Evolutionary conservation across 768 basidiomycete genomes (phyloP).

Genomic region (Boletus tomentosulus): DNA sequence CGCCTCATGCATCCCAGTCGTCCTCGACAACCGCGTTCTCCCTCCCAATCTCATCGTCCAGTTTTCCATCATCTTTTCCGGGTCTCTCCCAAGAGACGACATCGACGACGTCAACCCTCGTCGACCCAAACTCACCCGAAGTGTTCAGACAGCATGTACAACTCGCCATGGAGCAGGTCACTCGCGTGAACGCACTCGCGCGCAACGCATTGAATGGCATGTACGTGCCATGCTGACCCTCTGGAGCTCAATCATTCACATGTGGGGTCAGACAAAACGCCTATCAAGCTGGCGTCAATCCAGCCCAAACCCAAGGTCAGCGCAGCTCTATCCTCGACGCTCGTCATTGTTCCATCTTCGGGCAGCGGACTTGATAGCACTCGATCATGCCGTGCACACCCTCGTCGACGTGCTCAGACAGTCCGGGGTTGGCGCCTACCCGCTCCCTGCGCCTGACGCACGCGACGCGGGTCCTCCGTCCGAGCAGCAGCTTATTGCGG

Average conservation of each 20-base stretch:
- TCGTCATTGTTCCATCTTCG: not conserved
- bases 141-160: constrained; percentile 58
- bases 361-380: constrained; percentile 44
- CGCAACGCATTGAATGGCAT: constrained; percentile 47
- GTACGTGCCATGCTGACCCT: constrained; percentile 33
- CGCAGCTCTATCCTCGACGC: not conserved
- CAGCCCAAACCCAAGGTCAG: constrained; percentile 53
- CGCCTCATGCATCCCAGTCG: constrained; percentile 11
- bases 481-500: constrained; percentile 44
- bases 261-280: constrained; percentile 47
- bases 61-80: constrained; percentile 12
- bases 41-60: constrained; percentile 10
- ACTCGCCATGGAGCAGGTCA: constrained; percentile 44
- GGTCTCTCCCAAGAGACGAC: constrained; percentile 27
- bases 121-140: constrained; percentile 57
- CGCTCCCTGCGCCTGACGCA: constrained; percentile 36
- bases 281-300: constrained; percentile 52
- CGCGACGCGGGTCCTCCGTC: constrained; percentile 28
- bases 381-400: constrained; percentile 47
- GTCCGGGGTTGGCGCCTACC: constrained; percentile 65
- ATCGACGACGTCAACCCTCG: constrained; percentile 12
- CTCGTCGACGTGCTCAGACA: constrained; percentile 49
- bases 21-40: constrained; percentile 15
- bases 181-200: constrained; percentile 46
- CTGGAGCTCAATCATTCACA: not conserved